Evolutionary conservation across 1,284 basidiomycete genomes (phyloP), one percentile per base, ranked within the genome.

Genomic region (Phylloboletellus chloephorus): DNA sequence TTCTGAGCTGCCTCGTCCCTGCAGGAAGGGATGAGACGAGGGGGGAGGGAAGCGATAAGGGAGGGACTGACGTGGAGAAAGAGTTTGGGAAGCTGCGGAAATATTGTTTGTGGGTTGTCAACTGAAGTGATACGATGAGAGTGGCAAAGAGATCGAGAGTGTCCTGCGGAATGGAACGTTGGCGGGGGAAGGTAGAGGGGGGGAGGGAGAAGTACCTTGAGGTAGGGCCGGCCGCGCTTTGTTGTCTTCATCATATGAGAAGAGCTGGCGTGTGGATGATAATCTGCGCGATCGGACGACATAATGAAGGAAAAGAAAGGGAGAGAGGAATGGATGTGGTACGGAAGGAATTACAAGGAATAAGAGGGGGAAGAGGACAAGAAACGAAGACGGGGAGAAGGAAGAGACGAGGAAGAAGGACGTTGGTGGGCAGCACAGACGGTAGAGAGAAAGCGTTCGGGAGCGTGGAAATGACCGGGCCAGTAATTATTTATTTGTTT

Each of bases 61-160:
- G 28, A 40, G 21, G 37, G 30, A 31, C 88, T 56, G 51, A 95
- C 91, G 94, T 96, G 43, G 91, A 87, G 66, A 99, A 99, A 3
- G 90, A 92, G 67, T 97, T 93, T 24, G 84, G 79, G 63, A 94
- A 98, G 23, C 83, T 85, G 52, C 91, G 85, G 76, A 98, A 98
- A 71, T 95, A 96, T 56, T 94, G 92, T 51, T 94, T 88, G 67
- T 97, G 92, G 15, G 82, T 82, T 22, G 78, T 76, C 30, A 99
- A 78, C 54, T 92, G 79, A 36, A 98, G 79, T 24, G 94, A 97
- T 36, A 97, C 93, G 59, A 98, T 75, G 58, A 98, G 78, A 10
- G 96, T 98, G 28, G 95, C 93, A 58, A 97, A 98, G 23, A 99
- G 82, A 67, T 98, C 96, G 53, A 98, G 85, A 16, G 93, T 96